Conservation (phyloP, 805 yeast genomes). For the Blastobotrys terrestris region DNA sequence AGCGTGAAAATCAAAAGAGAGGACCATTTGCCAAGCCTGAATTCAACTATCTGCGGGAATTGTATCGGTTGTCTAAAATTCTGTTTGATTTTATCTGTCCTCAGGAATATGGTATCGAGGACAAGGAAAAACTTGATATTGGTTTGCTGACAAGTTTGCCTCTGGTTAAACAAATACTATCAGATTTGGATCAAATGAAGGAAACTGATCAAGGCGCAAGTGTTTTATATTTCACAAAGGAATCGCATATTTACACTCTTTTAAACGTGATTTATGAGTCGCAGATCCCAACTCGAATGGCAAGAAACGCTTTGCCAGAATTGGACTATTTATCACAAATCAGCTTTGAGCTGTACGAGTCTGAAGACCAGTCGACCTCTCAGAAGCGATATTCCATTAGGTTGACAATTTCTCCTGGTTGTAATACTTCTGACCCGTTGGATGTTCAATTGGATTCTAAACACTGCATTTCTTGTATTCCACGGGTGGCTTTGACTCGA, state of each 20-base stretch:
- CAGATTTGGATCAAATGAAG: constrained; percentile 75
- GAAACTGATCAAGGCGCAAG: constrained; percentile 73
- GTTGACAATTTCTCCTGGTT: constrained; percentile 92
- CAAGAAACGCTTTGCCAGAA: constrained; percentile 93
- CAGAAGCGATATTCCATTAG: constrained; percentile 84
- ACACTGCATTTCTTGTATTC: constrained; percentile 94
- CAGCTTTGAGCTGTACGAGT: constrained; percentile 85
- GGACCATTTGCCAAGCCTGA: constrained; percentile 68
- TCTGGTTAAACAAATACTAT: constrained; percentile 76
- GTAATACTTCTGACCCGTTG: constrained; percentile 95
- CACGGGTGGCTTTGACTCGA: constrained; percentile 81
- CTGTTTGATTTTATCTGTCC: constrained; percentile 97
- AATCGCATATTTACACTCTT: constrained; percentile 91
- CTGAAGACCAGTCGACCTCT: constrained; percentile 55
- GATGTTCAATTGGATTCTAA: constrained; percentile 95
- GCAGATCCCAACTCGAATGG: constrained; percentile 89
- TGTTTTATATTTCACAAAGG: constrained; percentile 91
- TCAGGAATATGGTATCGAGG: constrained; percentile 96
- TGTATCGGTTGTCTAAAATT: constrained; percentile 85
- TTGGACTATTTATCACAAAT: constrained; percentile 93
- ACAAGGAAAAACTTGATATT: constrained; percentile 90
- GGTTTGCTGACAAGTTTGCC: constrained; percentile 93
- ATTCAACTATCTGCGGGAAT: constrained; percentile 75
- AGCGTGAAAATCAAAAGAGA: constrained; percentile 27
- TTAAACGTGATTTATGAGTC: constrained; percentile 87